Conservation (phyloP, 2,329 filamentous ascomycete genomes). For the Hypoxylon sp. region DNA sequence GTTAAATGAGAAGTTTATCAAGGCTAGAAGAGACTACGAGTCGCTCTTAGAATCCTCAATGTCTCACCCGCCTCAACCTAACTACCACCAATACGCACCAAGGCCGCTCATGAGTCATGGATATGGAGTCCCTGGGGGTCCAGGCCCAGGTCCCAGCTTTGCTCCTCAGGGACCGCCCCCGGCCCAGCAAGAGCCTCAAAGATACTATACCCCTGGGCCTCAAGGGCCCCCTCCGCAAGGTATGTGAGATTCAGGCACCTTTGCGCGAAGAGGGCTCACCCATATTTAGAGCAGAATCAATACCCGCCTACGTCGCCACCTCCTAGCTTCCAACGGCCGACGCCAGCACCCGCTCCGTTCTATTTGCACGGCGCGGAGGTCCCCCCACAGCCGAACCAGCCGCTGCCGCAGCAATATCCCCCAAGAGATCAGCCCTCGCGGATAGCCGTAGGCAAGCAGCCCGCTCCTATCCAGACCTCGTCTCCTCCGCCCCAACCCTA, state of each 20-base stretch:
- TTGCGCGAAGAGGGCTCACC: constrained; percentile 48
- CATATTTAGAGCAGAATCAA: constrained; percentile 60
- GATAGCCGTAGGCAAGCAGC: constrained; percentile 64
- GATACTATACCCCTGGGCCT: constrained; percentile 77
- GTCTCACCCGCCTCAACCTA: constrained; percentile 88
- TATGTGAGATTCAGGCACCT: constrained; percentile 50
- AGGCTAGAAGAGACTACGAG: constrained; percentile 96
- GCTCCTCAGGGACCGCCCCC: constrained; percentile 61
- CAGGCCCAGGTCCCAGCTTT: constrained; percentile 55
- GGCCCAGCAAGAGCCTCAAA: constrained; percentile 71
- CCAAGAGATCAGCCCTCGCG: constrained; percentile 67
- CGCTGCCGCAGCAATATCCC: constrained; percentile 60
- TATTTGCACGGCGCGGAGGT: constrained; percentile 74
- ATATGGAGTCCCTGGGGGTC: constrained; percentile 58
- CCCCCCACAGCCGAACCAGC: constrained; percentile 57
- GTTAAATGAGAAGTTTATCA: constrained; percentile 99
- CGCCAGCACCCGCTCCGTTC: constrained; percentile 71
- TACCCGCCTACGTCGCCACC: constrained; percentile 64
- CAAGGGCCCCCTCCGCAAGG: constrained; percentile 58
- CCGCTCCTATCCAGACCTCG: constrained; percentile 66
- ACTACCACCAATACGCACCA: constrained; percentile 78
- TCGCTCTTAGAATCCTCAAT: constrained; percentile 95
- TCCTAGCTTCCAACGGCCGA: constrained; percentile 69
- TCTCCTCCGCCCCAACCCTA: constrained; percentile 68
- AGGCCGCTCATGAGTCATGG: constrained; percentile 65